A percentile compares a stretch with the other conserved stretches of the same genome.
phyloP scores from a whole-genome alignment of 148 eudicot species.

The Vaccinium darrowii region DNA sequence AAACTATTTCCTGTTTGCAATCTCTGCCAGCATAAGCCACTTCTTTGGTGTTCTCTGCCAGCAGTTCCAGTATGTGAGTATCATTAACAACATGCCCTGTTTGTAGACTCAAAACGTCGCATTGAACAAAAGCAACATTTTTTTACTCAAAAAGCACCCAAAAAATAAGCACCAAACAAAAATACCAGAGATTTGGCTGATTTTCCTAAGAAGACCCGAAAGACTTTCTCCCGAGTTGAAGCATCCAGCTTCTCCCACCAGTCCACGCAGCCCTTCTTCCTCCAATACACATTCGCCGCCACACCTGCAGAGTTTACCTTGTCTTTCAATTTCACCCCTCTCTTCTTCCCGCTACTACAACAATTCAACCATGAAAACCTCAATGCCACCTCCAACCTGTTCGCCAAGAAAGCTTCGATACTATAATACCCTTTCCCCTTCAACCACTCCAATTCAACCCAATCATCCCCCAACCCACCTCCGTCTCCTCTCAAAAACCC shows the following conservation, averaged over 20 bases:
- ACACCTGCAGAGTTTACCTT: slow-evolving; percentile 50
- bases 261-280: slow-evolving; percentile 91
- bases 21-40: neutral
- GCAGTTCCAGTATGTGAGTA: neutral
- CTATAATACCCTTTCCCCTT: slow-evolving; percentile 83
- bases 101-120: neutral
- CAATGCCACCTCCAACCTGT: slow-evolving; percentile 82
- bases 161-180: neutral
- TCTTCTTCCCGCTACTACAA: slow-evolving; percentile 63
- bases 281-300: slow-evolving; percentile 82
- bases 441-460: slow-evolving; percentile 87
- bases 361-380: slow-evolving; percentile 76
- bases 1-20: neutral
- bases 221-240: slow-evolving; percentile 39
- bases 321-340: slow-evolving; percentile 84
- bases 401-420: slow-evolving; percentile 72
- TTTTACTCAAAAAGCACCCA: slow-evolving; percentile 10
- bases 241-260: slow-evolving; percentile 84
- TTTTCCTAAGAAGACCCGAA: slow-evolving; percentile 44
- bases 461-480: slow-evolving; percentile 57
- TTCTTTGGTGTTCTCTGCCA: neutral
- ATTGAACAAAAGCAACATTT: slow-evolving; percentile 9
- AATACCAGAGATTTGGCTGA: slow-evolving; percentile 72
- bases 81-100: neutral
- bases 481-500: slow-evolving; percentile 67